These are phyloP conservation scores for Trametes meyenii DNA, from an alignment of 768 basidiomycete species.

Conservation along the genomic window DNA sequence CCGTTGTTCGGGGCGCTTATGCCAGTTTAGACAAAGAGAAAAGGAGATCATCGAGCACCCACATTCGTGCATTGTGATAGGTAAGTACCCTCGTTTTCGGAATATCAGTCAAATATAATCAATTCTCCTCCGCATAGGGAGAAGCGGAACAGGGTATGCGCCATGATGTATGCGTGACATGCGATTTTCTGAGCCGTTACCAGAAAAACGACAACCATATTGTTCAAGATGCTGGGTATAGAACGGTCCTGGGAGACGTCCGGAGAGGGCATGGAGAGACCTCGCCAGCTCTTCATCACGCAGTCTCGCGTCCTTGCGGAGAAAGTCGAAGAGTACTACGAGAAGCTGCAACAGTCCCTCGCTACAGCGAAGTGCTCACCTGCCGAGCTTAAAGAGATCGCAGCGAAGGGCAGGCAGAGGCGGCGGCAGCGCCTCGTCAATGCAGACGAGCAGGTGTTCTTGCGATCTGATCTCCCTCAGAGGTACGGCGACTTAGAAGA, in stretches of 20 bases:
- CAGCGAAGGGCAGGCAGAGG: constrained; percentile 21
- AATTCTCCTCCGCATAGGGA: constrained; percentile 31
- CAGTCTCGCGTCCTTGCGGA: constrained; percentile 65
- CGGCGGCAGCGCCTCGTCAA: constrained; percentile 29
- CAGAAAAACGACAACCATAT: constrained; percentile 78
- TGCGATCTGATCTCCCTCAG: constrained; percentile 49
- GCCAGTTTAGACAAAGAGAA: constrained; percentile 43
- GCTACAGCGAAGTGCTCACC: constrained; percentile 38
- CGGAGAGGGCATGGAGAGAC: constrained; percentile 39
- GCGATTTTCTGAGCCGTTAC: neutral
- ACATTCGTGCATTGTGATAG: constrained; percentile 59
- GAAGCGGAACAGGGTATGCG: constrained; percentile 73
- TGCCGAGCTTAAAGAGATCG: constrained; percentile 39
- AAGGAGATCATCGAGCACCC: constrained; percentile 62
- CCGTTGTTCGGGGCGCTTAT: neutral
- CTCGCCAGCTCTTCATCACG: constrained; percentile 73
- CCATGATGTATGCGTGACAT: too few species aligned
- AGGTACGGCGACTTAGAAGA: constrained; percentile 59
- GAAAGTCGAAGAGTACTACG: constrained; percentile 74
- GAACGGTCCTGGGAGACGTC: constrained; percentile 55
- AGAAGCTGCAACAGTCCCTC: constrained; percentile 44
- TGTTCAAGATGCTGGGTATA: constrained; percentile 74
- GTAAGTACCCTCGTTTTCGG: neutral
- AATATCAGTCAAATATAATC: neutral
- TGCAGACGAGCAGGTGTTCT: constrained; percentile 44